A percentile compares a stretch with the other conserved stretches of the same genome.
Evolutionary conservation across 352 stramenopile species (phyloP).

Genomic region (Globisporangium carolinianum): DNA sequence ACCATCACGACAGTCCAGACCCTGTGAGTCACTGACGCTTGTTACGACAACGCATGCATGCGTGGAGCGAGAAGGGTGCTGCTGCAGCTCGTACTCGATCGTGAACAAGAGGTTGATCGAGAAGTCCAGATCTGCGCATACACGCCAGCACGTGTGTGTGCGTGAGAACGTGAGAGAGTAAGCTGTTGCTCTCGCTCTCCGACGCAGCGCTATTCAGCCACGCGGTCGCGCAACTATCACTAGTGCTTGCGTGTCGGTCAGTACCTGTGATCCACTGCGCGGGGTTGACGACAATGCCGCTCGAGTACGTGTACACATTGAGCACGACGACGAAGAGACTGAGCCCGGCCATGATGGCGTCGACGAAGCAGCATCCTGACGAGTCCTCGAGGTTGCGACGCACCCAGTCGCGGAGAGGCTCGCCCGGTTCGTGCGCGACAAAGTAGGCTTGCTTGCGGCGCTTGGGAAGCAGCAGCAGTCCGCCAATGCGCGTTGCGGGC

Average conservation of each 20-base stretch:
- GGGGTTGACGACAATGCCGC: slow-evolving; percentile 18
- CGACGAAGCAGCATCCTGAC: slow-evolving; percentile 32
- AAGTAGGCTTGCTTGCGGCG: slow-evolving; percentile 30
- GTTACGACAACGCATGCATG: too few species aligned
- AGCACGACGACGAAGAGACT: slow-evolving; percentile 62
- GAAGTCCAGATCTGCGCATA: slow-evolving; percentile 38
- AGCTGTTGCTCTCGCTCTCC: too few species aligned
- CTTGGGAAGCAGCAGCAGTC: slow-evolving; percentile 25
- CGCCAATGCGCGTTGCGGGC: slow-evolving; percentile 22
- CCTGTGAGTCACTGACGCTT: too few species aligned
- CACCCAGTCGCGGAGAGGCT: slow-evolving; percentile 55
- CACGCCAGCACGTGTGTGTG: background rate
- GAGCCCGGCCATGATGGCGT: slow-evolving; percentile 35
- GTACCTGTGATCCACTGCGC: slow-evolving; percentile 47
- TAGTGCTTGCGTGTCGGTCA: background rate
- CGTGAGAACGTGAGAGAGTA: background rate
- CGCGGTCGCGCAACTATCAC: background rate
- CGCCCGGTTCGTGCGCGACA: slow-evolving; percentile 23
- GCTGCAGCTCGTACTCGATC: slow-evolving; percentile 33
- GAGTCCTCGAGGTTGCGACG: slow-evolving; percentile 72
- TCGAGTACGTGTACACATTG: slow-evolving; percentile 64
- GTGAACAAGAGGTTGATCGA: slow-evolving; percentile 62
- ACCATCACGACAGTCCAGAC: too few species aligned
- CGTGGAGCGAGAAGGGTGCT: background rate
- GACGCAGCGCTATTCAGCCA: too few species aligned